These are phyloP conservation scores for Filobasidium floriforme DNA, from an alignment of 768 basidiomycete species.

Conservation along the genomic window DNA sequence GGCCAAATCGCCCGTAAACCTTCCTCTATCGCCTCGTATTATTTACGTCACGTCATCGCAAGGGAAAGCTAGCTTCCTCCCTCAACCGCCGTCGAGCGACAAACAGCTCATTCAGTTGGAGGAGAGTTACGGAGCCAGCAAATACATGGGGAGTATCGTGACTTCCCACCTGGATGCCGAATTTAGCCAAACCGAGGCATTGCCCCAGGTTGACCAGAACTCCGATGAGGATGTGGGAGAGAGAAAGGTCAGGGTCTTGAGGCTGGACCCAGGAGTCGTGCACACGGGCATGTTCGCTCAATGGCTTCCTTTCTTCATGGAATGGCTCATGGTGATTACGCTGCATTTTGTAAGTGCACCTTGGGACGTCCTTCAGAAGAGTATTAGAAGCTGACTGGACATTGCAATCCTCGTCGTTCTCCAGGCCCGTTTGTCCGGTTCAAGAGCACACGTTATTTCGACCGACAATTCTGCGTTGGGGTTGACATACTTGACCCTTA, in stretches of 20 bases:
- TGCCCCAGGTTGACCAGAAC: background rate
- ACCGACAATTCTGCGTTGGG: constrained; percentile 16
- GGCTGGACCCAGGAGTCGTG: constrained; percentile 22
- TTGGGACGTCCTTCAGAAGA: background rate
- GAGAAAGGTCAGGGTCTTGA: constrained; percentile 15
- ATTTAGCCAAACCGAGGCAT: constrained; percentile 6
- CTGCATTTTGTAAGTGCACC: constrained; percentile 19
- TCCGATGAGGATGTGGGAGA: background rate
- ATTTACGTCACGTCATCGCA: constrained; percentile 36
- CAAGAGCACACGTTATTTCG: constrained; percentile 16
- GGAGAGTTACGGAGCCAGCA: constrained; percentile 35
- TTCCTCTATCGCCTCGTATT: constrained; percentile 38
- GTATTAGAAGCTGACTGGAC: background rate
- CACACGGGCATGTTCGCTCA: constrained; percentile 22
- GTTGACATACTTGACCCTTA: constrained; percentile 18
- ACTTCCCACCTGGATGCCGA: constrained; percentile 34
- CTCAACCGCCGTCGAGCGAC: constrained; percentile 28
- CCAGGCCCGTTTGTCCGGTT: constrained; percentile 21
- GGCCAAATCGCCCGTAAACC: constrained; percentile 27
- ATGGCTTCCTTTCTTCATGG: constrained; percentile 19
- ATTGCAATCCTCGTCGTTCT: background rate
- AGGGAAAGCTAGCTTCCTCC: constrained; percentile 22
- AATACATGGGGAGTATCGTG: constrained; percentile 39
- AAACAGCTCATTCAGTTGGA: constrained; percentile 29
- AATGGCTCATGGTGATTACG: constrained; percentile 14